A percentile compares a stretch with the other conserved stretches of the same genome.
Evolutionary conservation across 1,284 basidiomycete genomes (phyloP).

Genomic region (Thecaphora thlaspeos): DNA sequence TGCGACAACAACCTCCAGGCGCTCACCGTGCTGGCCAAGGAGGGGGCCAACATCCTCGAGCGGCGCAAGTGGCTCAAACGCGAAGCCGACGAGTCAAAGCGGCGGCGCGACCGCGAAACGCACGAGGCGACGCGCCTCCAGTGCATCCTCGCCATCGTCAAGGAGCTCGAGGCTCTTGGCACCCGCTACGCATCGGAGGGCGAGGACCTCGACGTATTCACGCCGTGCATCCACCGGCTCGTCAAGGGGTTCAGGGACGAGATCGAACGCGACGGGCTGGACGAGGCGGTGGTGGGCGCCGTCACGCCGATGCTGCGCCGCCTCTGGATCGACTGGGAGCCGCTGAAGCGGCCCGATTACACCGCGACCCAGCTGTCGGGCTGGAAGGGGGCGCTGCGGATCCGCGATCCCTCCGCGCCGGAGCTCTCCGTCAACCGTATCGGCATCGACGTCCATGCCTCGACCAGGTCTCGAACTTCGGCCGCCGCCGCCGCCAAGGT

Average conservation of each 20-base stretch:
- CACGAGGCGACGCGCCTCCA: constrained; percentile 38
- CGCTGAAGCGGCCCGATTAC: constrained; percentile 68
- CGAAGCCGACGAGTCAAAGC: constrained; percentile 67
- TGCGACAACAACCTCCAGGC: constrained; percentile 76
- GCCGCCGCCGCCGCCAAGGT: constrained; percentile 18
- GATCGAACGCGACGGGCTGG: constrained; percentile 56
- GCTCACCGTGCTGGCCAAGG: constrained; percentile 80
- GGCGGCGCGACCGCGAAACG: constrained; percentile 68
- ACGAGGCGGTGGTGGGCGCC: constrained; percentile 88
- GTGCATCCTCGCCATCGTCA: constrained; percentile 25
- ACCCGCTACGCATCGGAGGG: neutral
- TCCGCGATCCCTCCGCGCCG: too few relatives aligned
- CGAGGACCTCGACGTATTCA: constrained; percentile 15
- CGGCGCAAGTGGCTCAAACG: constrained; percentile 69
- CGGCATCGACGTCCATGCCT: neutral
- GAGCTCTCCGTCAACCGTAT: too few relatives aligned
- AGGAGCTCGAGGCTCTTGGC: constrained; percentile 18
- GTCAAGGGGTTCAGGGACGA: constrained; percentile 8
- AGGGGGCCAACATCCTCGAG: constrained; percentile 79
- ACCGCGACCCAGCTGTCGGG: constrained; percentile 64
- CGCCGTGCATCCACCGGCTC: constrained; percentile 15
- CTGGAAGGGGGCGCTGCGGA: constrained; percentile 70
- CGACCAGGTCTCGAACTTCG: too few relatives aligned
- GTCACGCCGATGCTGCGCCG: constrained; percentile 74
- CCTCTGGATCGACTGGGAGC: constrained; percentile 70